Base-by-base conservation (phyloP, 2,329 filamentous ascomycete genomes). In the Talaromyces sp. region DNA sequence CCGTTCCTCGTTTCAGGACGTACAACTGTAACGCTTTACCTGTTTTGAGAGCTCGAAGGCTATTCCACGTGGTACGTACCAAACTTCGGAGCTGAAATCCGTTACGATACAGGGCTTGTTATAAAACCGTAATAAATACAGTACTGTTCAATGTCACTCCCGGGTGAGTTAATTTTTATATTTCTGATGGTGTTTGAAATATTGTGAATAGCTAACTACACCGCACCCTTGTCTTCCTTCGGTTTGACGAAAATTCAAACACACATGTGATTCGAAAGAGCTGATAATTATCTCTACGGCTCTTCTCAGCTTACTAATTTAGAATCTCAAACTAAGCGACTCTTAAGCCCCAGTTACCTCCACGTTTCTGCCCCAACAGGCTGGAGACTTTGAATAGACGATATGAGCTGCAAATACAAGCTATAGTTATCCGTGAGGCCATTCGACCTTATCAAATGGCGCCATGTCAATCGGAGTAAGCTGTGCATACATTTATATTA, bases 41-140 rank as follows among this genome's bases (percentile, higher is more conserved):
- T 56, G 19, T 11, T 39, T 39, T 14, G 19, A 22, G 9, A 7
- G 52, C 24, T 19, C 3, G n/a, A 7, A 13, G 27, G 10, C 4
- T 9, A 56, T n/a, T 7, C 52, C 52, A 56, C 52, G 52, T 56
- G 52, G 52, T 39, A 11, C 33, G 52, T 56, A 56, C 52, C 52
- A 39, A 56, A 39, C n/a, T 37, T 37, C 11, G 31, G 31, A 50
- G 47, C 13, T 31, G 47, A 27, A 49, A 16, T 31, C 22, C 47
- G 47, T 50, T 50, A 50, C 47, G 11, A 16, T 50, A 31, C 47
- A 11, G 27, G 24, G 3, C 47, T 27, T 50, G 47, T 31, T 16
- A 16, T 31, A 31, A 16, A 27, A 27, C 47, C 6, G 24, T 50
- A 50, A 50, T 50, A 27, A 50, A 50, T 50, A 2, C 47, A 49